Base-by-base conservation (phyloP, 495 filamentous ascomycete genomes). In the Tuber aestivum region DNA sequence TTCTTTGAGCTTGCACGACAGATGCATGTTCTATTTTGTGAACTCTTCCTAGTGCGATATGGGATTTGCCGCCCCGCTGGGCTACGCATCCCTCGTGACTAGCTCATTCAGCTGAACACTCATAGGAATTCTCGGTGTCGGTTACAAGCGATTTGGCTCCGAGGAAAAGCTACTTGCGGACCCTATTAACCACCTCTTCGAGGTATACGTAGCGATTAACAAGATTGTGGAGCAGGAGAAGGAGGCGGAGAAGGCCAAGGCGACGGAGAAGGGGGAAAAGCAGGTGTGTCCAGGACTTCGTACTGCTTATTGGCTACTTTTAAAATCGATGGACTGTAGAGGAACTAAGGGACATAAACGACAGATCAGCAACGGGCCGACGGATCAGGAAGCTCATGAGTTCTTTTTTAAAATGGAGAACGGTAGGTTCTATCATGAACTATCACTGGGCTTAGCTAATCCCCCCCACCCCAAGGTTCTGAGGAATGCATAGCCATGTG, bases 341-440 rank as follows among this genome's bases (percentile, higher is more conserved):
- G 35, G 9, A 23, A 8, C 21, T 32, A 14, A n/a, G 2, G 44
- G 16, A 35, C n/a, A 23, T 56, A 32, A 73, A 75, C 72, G 73
- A 8, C 56, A 82, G 87, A 89, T 78, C 48, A 56, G 77, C 50
- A 82, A 82, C 27, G 79, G 81, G 6, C 76, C 81, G 20, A 83
- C 82, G 1, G 93, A 90, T 76, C 88, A 90, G 80, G 86, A 90
- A 83, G 89, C 89, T 75, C 87, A 87, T 68, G 83, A 90, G 48
- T 97, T 97, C 85, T 99, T 99, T 87, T 94, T 92, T 84, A 90
- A 90, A 78, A 96, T 99, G 93, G 92, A 93, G 61, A 91, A 94
- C 79, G 89, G 92, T 79, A 76, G 27, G 35, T 56, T 37, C 35
- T 8, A 16, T n/a, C n/a, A 6, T 21, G 20, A 27, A 35, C 70